A percentile compares a stretch with the other conserved stretches of the same genome.
Conservation (phyloP, 495 filamentous ascomycete species). For the Podospora sp. region DNA sequence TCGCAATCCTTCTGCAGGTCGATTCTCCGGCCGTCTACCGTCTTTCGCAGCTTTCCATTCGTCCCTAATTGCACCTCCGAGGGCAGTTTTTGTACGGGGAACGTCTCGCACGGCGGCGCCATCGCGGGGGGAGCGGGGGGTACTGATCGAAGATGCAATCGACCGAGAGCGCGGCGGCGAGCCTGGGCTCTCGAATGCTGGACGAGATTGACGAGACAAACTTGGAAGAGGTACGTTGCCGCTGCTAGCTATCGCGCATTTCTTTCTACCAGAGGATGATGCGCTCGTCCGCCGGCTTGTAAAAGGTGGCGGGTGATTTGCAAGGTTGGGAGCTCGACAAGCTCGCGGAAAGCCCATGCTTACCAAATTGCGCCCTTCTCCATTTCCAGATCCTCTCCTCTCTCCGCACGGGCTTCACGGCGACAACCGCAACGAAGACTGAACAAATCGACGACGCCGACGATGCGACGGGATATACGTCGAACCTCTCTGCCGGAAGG, state of each 20-base stretch:
- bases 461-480: conserved; percentile 8
- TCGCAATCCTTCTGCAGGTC: conserved; percentile 67
- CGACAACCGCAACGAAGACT: background rate
- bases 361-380: background rate
- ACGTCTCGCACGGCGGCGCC: conserved; percentile 61
- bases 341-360: background rate
- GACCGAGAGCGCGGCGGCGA: conserved; percentile 39
- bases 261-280: background rate
- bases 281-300: background rate
- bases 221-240: conserved; percentile 50
- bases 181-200: conserved; percentile 64
- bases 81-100: conserved; percentile 57
- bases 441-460: conserved; percentile 1
- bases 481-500: conserved; percentile 2
- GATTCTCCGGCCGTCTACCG: conserved; percentile 44
- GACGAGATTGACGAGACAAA: conserved; percentile 43
- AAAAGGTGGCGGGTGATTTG: background rate
- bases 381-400: conserved; percentile 43
- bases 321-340: background rate
- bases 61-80: conserved; percentile 50
- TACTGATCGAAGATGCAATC: conserved; percentile 5
- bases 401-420: conserved; percentile 49
- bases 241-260: background rate
- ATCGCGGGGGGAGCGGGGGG: conserved; percentile 41
- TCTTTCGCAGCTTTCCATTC: conserved; percentile 55